Conservation (phyloP, 2,329 filamentous ascomycete genomes). For the Paracorniculantispora psalliotae region DNA sequence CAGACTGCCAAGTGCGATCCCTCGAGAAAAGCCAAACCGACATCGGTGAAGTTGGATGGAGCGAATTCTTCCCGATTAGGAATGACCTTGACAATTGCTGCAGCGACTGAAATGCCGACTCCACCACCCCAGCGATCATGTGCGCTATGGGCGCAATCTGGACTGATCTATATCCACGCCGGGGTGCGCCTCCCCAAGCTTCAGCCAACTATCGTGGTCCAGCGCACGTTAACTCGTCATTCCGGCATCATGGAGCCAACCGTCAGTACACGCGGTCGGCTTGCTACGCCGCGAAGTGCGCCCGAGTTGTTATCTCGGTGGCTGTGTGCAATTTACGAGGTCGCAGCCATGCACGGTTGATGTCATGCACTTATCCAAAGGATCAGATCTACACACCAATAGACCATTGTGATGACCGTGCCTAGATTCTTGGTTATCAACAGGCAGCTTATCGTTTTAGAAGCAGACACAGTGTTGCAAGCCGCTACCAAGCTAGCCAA, state of each 20-base stretch:
- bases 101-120: slow-evolving; percentile 10
- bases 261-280: not conserved
- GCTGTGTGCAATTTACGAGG: not conserved
- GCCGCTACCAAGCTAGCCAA: no score
- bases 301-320: not conserved
- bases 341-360: not conserved
- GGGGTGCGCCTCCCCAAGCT: not conserved
- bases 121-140: slow-evolving; percentile 12
- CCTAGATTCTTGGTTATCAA: not conserved
- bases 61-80: slow-evolving; percentile 12
- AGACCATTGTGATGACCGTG: not conserved
- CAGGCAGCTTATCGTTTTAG: not conserved
- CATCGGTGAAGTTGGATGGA: slow-evolving; percentile 12
- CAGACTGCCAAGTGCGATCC: not conserved
- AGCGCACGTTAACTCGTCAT: not conserved
- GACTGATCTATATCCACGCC: slow-evolving; percentile 11
- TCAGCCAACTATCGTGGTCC: not conserved
- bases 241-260: slow-evolving; percentile 4
- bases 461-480: not conserved
- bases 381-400: not conserved
- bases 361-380: not conserved
- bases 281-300: not conserved
- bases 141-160: slow-evolving; percentile 4
- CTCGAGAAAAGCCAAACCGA: slow-evolving; percentile 11
- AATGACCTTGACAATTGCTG: slow-evolving; percentile 14